Base-by-base conservation (phyloP, 371 early-diverging fungal genomes). In the Saksenaea vasiformis region DNA sequence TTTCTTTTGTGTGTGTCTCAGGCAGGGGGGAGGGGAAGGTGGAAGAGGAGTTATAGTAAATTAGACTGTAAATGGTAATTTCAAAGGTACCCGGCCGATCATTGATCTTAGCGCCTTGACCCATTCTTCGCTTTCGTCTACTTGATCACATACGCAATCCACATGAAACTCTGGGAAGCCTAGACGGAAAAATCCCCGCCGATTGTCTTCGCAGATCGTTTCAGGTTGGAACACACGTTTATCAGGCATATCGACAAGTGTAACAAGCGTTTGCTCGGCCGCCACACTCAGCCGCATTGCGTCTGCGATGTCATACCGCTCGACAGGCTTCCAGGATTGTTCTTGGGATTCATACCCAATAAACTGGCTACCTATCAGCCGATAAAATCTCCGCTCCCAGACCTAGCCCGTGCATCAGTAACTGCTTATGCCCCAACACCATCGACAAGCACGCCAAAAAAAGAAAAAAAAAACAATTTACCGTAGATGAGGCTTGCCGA, bases 71-170 rank as follows among this genome's bases (percentile, higher is more conserved):
- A 47, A 47, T 22, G 51, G 51, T 22, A 47, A 47, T 10, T 47
- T 47, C 43, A 79, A 54, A 34, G 80, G 79, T 5, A 80, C 73
- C 14, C 76, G 58, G 9, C 80, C 80, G 37, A 80, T 77, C 80
- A 80, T 80, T 7, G 80, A 71, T 53, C 71, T 71, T 3, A 80
- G 54, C 11, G 73, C 69, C 38, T 66, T 73, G n/a, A 80, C 77
- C 80, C 80, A 80, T 37, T 71, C 76, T 54, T 80, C 80, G 51
- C 77, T 77, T 54, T 80, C 77, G 3, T 65, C 56, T 5, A 72
- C 69, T 39, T 68, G 57, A 47, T 80, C 80, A 56, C 76, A 66
- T 1, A 80, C 74, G 47, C 77, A 77, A 44, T 80, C 80, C 13
- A 80, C 19, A 64, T 77, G 65, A 14, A 66, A 73, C 24, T 77